phyloP scores from a whole-genome alignment of 2,329 filamentous ascomycete species.

The Sphaerulina vaccinii region DNA sequence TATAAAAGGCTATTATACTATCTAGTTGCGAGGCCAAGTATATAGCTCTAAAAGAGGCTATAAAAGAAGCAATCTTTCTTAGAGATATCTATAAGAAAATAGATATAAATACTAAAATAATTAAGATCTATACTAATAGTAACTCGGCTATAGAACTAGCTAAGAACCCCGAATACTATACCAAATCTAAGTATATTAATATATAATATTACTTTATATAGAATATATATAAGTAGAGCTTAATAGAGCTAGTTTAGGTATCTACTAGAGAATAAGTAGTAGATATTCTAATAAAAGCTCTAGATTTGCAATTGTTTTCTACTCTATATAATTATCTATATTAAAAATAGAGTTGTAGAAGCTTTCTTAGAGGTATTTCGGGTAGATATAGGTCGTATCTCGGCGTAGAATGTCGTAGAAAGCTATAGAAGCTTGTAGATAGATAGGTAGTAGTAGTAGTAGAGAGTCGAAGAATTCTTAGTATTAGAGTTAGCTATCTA shows the following conservation, averaged over 20 bases:
- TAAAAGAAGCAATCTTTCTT: conserved; percentile 12
- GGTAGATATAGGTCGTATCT: background rate
- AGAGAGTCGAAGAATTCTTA: too few relatives aligned
- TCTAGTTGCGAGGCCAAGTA: too few relatives aligned
- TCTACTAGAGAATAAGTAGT: conserved; percentile 14
- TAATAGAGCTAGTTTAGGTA: conserved; percentile 10
- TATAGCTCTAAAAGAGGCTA: conserved; percentile 15
- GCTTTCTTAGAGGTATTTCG: background rate
- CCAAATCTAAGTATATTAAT: conserved; percentile 17
- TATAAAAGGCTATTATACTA: too few relatives aligned
- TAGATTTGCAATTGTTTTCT: conserved; percentile 6
- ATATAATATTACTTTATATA: conserved; percentile 13
- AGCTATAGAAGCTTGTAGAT: too few relatives aligned
- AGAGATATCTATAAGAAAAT: conserved; percentile 16
- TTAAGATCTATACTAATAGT: too few relatives aligned
- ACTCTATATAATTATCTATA: background rate
- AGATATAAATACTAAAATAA: too few relatives aligned
- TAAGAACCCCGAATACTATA: too few relatives aligned
- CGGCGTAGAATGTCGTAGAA: too few relatives aligned
- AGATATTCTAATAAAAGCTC: too few relatives aligned
- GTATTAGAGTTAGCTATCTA: too few relatives aligned
- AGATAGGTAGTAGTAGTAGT: too few relatives aligned
- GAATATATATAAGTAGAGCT: background rate
- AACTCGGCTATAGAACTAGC: too few relatives aligned
- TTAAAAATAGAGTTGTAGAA: background rate